Percentiles rank a stretch among this genome's conserved stretches.
Conservation (phyloP, 192 early-diverging fungal species). For the Backusella liffmaniae region DNA sequence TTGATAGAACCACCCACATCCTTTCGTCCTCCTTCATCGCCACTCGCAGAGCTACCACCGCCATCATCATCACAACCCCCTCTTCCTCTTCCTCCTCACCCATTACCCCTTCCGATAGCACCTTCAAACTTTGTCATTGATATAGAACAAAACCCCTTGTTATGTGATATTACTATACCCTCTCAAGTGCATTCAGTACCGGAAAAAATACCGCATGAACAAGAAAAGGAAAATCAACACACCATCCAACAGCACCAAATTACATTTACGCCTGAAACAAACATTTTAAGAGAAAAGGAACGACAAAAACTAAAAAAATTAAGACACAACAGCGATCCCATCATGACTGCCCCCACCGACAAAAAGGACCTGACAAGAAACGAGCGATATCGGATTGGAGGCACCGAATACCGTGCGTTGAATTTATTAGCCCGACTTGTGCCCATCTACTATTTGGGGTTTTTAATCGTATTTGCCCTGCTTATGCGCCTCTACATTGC, state of each 20-base stretch:
- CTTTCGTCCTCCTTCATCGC: neutral
- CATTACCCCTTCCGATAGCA: neutral
- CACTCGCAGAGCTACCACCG: too few species aligned
- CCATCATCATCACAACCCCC: neutral
- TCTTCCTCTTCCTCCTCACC: neutral
- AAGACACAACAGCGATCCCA: neutral
- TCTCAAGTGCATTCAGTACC: neutral
- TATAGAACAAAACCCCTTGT: neutral
- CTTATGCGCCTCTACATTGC: constrained; percentile 29
- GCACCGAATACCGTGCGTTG: constrained; percentile 32
- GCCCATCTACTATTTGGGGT: constrained; percentile 23
- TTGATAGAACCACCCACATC: neutral
- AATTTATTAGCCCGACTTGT: constrained; percentile 22
- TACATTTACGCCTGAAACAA: constrained; percentile 10
- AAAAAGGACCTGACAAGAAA: constrained; percentile 22
- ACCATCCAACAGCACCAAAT: neutral
- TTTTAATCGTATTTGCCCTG: constrained; percentile 11
- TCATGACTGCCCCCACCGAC: constrained; percentile 6
- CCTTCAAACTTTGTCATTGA: neutral
- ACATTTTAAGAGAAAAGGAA: neutral
- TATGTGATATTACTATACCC: neutral
- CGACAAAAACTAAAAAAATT: neutral
- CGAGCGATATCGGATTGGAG: constrained; percentile 30
- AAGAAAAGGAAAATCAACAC: neutral
- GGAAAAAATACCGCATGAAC: neutral